Percentiles rank a stretch among this genome's conserved stretches.
phyloP scores from a whole-genome alignment of 164 flowering plant genomes.

The Magnolia sinica region DNA sequence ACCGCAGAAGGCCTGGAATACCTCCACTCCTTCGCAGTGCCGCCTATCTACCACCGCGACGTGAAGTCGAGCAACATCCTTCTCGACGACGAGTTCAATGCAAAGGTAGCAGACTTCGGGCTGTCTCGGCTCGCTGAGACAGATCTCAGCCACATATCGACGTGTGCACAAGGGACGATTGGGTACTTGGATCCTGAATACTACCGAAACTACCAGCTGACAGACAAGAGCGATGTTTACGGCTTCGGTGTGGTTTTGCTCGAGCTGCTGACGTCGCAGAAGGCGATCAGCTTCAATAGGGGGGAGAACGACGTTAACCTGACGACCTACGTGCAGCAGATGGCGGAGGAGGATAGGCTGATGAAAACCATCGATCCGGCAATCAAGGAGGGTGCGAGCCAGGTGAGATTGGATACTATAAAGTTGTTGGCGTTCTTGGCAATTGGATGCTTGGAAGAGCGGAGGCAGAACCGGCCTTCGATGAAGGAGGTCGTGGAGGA shows the following conservation, averaged over 20 bases:
- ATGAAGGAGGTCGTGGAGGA: slow-evolving; percentile 20
- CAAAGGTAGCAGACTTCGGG: slow-evolving; percentile 25
- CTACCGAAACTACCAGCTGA: slow-evolving; percentile 20
- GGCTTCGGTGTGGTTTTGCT: slow-evolving; percentile 21
- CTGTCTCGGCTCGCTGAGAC: slow-evolving; percentile 17
- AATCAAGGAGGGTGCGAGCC: slow-evolving; percentile 9
- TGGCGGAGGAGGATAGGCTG: slow-evolving; percentile 11
- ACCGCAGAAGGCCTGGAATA: slow-evolving; percentile 20
- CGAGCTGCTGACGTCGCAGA: slow-evolving; percentile 17
- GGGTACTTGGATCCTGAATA: slow-evolving; percentile 24
- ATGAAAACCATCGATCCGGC: slow-evolving; percentile 9
- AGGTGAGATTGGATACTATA: slow-evolving; percentile 10
- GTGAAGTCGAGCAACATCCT: slow-evolving; percentile 25
- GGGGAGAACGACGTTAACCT: slow-evolving; percentile 13
- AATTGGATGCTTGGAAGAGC: slow-evolving; percentile 14
- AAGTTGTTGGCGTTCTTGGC: slow-evolving; percentile 20
- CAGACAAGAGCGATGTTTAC: slow-evolving; percentile 24
- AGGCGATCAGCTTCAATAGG: slow-evolving; percentile 18
- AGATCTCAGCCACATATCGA: slow-evolving; percentile 18
- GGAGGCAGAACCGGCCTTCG: slow-evolving; percentile 17
- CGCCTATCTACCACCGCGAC: slow-evolving; percentile 24
- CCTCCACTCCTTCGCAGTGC: slow-evolving; percentile 21
- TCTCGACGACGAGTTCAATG: slow-evolving; percentile 19
- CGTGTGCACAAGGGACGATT: slow-evolving; percentile 22
- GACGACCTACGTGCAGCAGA: slow-evolving; percentile 8